Percentiles rank a stretch among this genome's conserved stretches.
These are phyloP conservation scores for Niveomyces coronatus DNA, from an alignment of 2,329 filamentous ascomycete species.

Conservation along the genomic window DNA sequence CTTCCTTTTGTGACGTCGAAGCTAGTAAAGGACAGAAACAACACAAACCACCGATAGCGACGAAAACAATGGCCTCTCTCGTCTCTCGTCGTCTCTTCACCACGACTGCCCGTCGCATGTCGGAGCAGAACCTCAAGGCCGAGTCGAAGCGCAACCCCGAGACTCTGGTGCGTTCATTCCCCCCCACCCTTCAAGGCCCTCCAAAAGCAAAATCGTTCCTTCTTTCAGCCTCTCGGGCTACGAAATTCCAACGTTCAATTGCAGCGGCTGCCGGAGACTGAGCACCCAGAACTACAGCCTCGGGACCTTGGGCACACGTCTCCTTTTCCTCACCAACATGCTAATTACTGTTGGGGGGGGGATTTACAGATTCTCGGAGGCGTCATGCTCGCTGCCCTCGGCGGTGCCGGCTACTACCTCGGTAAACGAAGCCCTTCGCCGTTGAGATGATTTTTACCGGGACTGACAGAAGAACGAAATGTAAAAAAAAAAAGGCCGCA, in stretches of 20 bases:
- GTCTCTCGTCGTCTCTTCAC: constrained; percentile 46
- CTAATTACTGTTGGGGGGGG: too few relatives aligned
- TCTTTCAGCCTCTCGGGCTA: too few relatives aligned
- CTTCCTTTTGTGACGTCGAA: background rate
- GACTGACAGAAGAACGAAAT: too few relatives aligned
- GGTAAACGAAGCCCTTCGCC: constrained; percentile 36
- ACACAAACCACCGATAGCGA: background rate
- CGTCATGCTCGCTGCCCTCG: constrained; percentile 83
- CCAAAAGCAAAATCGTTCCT: too few relatives aligned
- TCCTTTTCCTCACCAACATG: too few relatives aligned
- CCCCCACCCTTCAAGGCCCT: constrained; percentile 11
- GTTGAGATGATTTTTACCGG: too few relatives aligned
- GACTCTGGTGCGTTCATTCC: constrained; percentile 32
- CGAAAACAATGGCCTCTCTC: constrained; percentile 37
- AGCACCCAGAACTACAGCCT: too few relatives aligned
- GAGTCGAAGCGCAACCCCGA: constrained; percentile 47
- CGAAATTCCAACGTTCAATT: too few relatives aligned
- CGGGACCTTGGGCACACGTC: too few relatives aligned
- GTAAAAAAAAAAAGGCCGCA: constrained; percentile 59
- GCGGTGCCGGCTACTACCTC: constrained; percentile 83
- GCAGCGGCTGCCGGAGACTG: too few relatives aligned
- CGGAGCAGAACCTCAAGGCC: constrained; percentile 41
- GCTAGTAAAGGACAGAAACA: background rate
- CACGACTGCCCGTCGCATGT: constrained; percentile 42
- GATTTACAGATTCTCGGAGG: constrained; percentile 82